Percentiles rank a stretch among this genome's conserved stretches.
phyloP scores from a whole-genome alignment of 768 basidiomycete genomes.

The Chalciporus chontae region DNA sequence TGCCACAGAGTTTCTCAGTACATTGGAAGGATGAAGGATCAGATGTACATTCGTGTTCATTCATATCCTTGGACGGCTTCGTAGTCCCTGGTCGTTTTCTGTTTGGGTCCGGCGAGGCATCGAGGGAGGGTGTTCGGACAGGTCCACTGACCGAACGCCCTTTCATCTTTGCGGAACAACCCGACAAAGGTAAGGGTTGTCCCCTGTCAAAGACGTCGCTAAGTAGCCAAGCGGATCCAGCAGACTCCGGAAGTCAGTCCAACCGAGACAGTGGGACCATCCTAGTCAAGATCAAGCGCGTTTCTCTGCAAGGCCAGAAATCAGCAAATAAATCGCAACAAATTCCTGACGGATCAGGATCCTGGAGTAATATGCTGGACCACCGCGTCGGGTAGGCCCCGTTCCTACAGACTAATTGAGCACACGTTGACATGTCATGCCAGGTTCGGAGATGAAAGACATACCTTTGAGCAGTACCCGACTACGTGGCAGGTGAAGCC shows the following conservation, averaged over 20 bases:
- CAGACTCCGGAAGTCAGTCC: conserved; percentile 19
- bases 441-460: conserved; percentile 48
- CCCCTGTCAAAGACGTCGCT: neutral
- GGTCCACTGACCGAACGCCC: conserved; percentile 51
- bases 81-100: conserved; percentile 62
- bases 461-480: conserved; percentile 38
- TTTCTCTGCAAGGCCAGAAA: conserved; percentile 30
- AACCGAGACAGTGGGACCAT: conserved; percentile 48
- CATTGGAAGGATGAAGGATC: conserved; percentile 65
- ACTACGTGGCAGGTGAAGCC: conserved; percentile 55
- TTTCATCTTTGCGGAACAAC: conserved; percentile 52
- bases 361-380: conserved; percentile 38
- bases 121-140: conserved; percentile 51
- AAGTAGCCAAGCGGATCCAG: neutral
- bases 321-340: conserved; percentile 42
- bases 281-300: conserved; percentile 42
- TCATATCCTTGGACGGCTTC: conserved; percentile 63
- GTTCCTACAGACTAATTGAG: neutral
- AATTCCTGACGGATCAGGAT: conserved; percentile 35
- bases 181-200: conserved; percentile 34
- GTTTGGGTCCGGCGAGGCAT: conserved; percentile 51
- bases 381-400: conserved; percentile 44
- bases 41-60: conserved; percentile 50
- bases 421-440: conserved; percentile 5
- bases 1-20: conserved; percentile 50